Base-by-base conservation (phyloP, 2,329 filamentous ascomycete species). In the Aspergillus luchuensis region DNA sequence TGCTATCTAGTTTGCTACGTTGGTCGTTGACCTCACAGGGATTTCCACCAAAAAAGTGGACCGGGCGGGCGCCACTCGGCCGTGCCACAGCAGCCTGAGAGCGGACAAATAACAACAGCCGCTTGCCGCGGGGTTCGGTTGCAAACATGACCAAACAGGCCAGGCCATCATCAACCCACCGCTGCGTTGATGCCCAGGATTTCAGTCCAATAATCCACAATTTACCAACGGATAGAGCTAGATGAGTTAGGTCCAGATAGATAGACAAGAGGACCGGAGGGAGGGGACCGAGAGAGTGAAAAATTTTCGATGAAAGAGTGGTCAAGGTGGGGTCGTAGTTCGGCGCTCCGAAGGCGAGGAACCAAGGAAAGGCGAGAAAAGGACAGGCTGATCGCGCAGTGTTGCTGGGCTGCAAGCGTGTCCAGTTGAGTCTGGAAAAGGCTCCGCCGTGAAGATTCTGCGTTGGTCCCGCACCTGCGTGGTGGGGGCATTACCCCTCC, bases 121-220 rank as follows among this genome's bases (percentile, higher is more conserved):
- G 58, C 38, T 43, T 58, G 61, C 69, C 66, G 66, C 65, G 67
- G 68, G 66, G 65, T 67, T 63, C 56, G 60, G 59, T 58, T 66
- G 62, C 63, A 70, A 67, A 69, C 60, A 65, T 25, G 45, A 17
- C 45, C 57, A 67, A 67, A 62, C 60, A 65, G 19, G 39, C 28
- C 33, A 58, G 48, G 63, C 43, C 28, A 57, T 41, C 53, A 59
- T 60, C 65, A 64, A 66, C 63, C 58, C 59, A 62, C 60, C 56
- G 63, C 67, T 74, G 73, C 70, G 71, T 76, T 75, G 74, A 73
- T 76, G 74, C 74, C 74, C 74, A 76, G 74, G 67, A 61, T 65
- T 58, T 59, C 62, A 62, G 60, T 67, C 62, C 59, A 59, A 62
- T 13, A 63, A 65, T 61, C 63, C 62, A 65, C 62, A 33, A n/a